phyloP scores from a whole-genome alignment of 2,329 filamentous ascomycete species.

The Cladophialophora carrionii region DNA sequence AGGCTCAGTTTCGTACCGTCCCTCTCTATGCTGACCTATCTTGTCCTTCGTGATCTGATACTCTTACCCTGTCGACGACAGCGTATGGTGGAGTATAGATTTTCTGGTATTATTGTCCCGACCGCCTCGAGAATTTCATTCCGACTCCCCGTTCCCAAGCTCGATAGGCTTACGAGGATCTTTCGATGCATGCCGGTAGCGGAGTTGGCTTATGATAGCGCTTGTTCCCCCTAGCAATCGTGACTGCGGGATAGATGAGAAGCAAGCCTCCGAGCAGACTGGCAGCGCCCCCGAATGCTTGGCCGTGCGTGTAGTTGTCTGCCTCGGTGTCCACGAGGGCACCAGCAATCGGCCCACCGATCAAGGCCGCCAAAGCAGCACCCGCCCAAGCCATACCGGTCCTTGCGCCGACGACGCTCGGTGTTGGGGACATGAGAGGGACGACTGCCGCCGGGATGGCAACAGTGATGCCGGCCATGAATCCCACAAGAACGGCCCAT shows the following conservation, averaged over 20 bases:
- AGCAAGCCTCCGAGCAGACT: constrained; percentile 17
- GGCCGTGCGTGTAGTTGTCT: constrained; percentile 16
- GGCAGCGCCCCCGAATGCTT: constrained; percentile 16
- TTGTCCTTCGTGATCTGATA: not conserved
- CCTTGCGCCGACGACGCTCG: constrained; percentile 16
- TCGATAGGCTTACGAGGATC: not conserved
- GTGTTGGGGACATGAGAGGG: constrained; percentile 17
- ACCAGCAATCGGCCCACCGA: constrained; percentile 16
- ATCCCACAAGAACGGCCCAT: constrained; percentile 18
- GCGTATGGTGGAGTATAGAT: not conserved
- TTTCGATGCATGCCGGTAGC: not conserved
- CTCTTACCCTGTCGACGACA: not conserved
- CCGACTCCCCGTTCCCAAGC: not conserved
- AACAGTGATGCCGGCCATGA: constrained; percentile 18
- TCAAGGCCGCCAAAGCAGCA: constrained; percentile 12
- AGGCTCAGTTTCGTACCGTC: not conserved
- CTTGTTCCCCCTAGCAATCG: constrained; percentile 16
- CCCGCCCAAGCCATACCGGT: constrained; percentile 20
- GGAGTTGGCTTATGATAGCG: constrained; percentile 3
- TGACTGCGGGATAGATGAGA: constrained; percentile 21
- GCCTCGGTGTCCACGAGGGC: constrained; percentile 18
- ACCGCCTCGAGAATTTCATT: not conserved
- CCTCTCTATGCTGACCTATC: not conserved
- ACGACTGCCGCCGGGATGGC: constrained; percentile 17
- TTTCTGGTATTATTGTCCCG: not conserved